Evolutionary conservation across 2,329 filamentous ascomycete species (phyloP).

Genomic region (Talaromyces sp.): DNA sequence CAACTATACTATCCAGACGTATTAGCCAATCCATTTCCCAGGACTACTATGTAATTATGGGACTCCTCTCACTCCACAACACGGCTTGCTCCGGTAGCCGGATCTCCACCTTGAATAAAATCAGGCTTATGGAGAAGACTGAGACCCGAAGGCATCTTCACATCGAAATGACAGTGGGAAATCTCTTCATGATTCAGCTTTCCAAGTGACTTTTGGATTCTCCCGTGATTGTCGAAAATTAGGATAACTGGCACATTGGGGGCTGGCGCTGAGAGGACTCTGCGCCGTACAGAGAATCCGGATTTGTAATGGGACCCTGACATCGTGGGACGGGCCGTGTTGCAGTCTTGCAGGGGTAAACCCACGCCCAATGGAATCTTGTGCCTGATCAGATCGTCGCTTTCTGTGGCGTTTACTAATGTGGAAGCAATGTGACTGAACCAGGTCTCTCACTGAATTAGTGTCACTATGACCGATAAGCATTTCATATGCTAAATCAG

Average conservation of each 20-base stretch:
- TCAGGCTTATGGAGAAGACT: conserved; percentile 12
- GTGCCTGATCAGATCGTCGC: not conserved
- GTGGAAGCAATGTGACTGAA: too few relatives aligned
- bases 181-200: not conserved
- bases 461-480: not conserved
- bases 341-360: not conserved
- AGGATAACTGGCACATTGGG: not conserved
- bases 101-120: conserved; percentile 1
- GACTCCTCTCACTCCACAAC: not conserved
- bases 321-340: not conserved
- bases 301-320: not conserved
- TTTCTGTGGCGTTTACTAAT: not conserved
- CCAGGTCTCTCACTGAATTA: not conserved
- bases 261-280: not conserved
- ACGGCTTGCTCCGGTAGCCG: not conserved
- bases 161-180: not conserved
- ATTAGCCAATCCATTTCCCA: not conserved
- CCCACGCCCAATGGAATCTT: not conserved
- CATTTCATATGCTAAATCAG: not conserved
- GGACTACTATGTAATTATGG: not conserved
- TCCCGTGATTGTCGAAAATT: not conserved
- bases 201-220: not conserved
- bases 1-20: conserved; percentile 20
- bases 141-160: conserved; percentile 20
- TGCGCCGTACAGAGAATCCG: not conserved